These are phyloP conservation scores for Neonectria faginata DNA, from an alignment of 2,329 filamentous ascomycete species.

Conservation along the genomic window DNA sequence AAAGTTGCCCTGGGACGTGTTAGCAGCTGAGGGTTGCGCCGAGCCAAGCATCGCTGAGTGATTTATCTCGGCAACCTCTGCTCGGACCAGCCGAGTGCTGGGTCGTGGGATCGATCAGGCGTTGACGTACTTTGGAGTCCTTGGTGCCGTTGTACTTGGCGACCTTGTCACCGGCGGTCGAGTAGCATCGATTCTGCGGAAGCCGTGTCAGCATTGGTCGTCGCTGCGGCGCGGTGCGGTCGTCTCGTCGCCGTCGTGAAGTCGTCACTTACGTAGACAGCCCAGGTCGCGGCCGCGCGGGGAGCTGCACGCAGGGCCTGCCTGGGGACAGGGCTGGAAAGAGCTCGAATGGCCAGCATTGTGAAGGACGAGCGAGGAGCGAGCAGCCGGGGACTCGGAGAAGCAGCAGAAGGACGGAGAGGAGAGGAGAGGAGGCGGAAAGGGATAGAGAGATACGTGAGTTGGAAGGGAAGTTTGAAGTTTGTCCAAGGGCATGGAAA, in stretches of 20 bases:
- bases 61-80: conserved; percentile 50
- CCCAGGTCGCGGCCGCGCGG: conserved; percentile 61
- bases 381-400: conserved; percentile 37
- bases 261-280: conserved; percentile 50
- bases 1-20: conserved; percentile 81
- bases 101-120: conserved; percentile 25
- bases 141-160: conserved; percentile 95
- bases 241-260: conserved; percentile 18
- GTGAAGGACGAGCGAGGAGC: conserved; percentile 55
- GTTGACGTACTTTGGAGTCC: conserved; percentile 80
- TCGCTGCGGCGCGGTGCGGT: conserved; percentile 28
- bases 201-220: conserved; percentile 35
- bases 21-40: conserved; percentile 41
- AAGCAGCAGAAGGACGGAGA: conserved; percentile 40
- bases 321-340: conserved; percentile 79
- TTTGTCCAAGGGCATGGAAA: conserved; percentile 32
- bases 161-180: conserved; percentile 75
- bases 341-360: conserved; percentile 86
- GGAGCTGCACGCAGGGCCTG: conserved; percentile 81
- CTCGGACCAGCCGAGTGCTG: conserved; percentile 45
- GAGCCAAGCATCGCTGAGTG: conserved; percentile 52
- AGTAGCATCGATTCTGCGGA: conserved; percentile 70
- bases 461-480: conserved; percentile 33
- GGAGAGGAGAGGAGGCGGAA: conserved; percentile 18
- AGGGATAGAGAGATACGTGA: conserved; percentile 28